Evolutionary conservation across 495 filamentous ascomycete species (phyloP).

Genomic region (Tuber indicum): DNA sequence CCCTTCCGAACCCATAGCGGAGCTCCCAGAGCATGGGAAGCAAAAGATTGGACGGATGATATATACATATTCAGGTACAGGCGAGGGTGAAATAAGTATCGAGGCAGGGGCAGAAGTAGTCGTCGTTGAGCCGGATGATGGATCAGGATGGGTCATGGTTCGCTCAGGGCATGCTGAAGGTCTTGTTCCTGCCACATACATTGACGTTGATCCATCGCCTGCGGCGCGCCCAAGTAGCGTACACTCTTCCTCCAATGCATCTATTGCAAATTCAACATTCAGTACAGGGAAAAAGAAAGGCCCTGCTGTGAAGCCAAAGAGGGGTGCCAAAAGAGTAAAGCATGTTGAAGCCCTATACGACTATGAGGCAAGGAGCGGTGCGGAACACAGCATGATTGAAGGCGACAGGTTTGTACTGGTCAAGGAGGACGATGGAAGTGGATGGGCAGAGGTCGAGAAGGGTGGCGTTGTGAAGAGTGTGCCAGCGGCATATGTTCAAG

Average conservation of each 20-base stretch:
- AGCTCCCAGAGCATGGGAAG: constrained; percentile 44
- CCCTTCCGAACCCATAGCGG: constrained; percentile 45
- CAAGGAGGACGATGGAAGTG: constrained; percentile 77
- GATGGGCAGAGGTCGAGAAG: constrained; percentile 93
- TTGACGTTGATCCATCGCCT: constrained; percentile 48
- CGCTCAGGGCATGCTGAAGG: constrained; percentile 63
- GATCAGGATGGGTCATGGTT: constrained; percentile 84
- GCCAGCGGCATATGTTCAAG: constrained; percentile 86
- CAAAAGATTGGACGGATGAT: constrained; percentile 68
- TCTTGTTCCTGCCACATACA: constrained; percentile 78
- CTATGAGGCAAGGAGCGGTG: constrained; percentile 76
- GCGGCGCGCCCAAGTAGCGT: constrained; percentile 42
- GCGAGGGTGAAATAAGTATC: constrained; percentile 72
- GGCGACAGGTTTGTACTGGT: constrained; percentile 88
- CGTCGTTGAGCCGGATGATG: constrained; percentile 85
- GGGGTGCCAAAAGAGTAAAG: constrained; percentile 89
- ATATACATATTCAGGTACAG: constrained; percentile 73
- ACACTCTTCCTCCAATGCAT: constrained; percentile 55
- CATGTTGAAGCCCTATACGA: constrained; percentile 92
- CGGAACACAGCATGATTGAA: constrained; percentile 81
- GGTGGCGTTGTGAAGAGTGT: constrained; percentile 87
- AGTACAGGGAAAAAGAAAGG: constrained; percentile 70
- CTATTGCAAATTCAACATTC: constrained; percentile 26
- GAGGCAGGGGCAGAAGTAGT: constrained; percentile 66
- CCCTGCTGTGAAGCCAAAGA: constrained; percentile 81